A percentile compares a stretch with the other conserved stretches of the same genome.
These are phyloP conservation scores for Barnettozyma sucrosica DNA, from an alignment of 805 yeast species.

Conservation along the genomic window DNA sequence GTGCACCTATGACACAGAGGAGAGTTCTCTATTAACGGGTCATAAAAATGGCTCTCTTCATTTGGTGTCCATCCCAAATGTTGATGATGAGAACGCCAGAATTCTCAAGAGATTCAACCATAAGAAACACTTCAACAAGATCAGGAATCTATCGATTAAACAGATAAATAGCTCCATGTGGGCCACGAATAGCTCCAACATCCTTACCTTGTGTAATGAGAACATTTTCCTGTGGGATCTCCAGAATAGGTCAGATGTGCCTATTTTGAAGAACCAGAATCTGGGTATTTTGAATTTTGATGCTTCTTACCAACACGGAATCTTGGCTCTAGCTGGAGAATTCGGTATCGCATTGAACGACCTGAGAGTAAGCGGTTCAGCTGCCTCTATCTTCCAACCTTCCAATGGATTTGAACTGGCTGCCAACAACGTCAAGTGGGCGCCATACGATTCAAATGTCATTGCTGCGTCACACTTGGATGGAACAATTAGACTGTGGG, in stretches of 20 bases:
- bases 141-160: slow-evolving; percentile 14
- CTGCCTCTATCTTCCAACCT: slow-evolving; percentile 40
- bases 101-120: slow-evolving; percentile 78
- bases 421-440: slow-evolving; percentile 55
- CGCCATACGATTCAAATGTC: slow-evolving; percentile 49
- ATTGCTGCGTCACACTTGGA: slow-evolving; percentile 61
- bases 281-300: slow-evolving; percentile 49
- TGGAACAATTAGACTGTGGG: slow-evolving; percentile 65
- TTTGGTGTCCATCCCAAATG: slow-evolving; percentile 60
- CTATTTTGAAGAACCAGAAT: slow-evolving; percentile 47
- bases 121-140: slow-evolving; percentile 46
- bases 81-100: slow-evolving; percentile 53
- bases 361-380: slow-evolving; percentile 37
- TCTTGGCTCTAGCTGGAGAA: slow-evolving; percentile 59
- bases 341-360: slow-evolving; percentile 76
- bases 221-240: slow-evolving; percentile 75
- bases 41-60: slow-evolving; percentile 73
- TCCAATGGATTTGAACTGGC: slow-evolving; percentile 15
- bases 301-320: slow-evolving; percentile 41
- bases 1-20: slow-evolving; percentile 35
- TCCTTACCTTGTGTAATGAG: slow-evolving; percentile 61
- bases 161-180: slow-evolving; percentile 21
- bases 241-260: slow-evolving; percentile 49
- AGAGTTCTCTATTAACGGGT: slow-evolving; percentile 55
- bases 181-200: slow-evolving; percentile 22